A percentile compares a stretch with the other conserved stretches of the same genome.
Evolutionary conservation across 2,329 filamentous ascomycete genomes (phyloP).

Genomic region (Fonsecaea pedrosoi): DNA sequence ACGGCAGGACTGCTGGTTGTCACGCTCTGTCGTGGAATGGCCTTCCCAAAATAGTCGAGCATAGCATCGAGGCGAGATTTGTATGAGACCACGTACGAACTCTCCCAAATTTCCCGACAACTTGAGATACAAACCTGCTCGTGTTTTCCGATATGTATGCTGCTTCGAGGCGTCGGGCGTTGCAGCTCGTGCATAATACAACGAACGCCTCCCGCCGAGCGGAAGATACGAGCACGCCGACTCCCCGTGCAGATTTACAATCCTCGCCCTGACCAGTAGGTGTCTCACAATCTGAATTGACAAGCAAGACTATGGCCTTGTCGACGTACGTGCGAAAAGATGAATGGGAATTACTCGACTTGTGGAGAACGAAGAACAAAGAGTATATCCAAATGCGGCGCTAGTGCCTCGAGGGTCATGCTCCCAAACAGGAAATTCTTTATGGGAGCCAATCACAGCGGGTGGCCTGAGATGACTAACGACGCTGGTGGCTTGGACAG

Average conservation of each 20-base stretch:
- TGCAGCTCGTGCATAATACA: too few species aligned
- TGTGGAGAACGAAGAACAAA: neutral
- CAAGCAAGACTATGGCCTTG: too few species aligned
- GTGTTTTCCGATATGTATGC: too few species aligned
- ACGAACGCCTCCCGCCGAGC: neutral
- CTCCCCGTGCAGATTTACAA: neutral
- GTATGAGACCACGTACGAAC: too few species aligned
- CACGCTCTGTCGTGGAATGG: too few species aligned
- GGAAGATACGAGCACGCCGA: neutral
- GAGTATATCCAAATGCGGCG: neutral
- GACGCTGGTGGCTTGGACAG: neutral
- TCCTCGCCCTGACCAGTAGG: neutral
- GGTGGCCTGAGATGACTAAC: neutral
- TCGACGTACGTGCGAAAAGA: neutral
- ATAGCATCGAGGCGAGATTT: too few species aligned
- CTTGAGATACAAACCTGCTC: too few species aligned
- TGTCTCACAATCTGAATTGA: too few species aligned
- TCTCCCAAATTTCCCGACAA: too few species aligned
- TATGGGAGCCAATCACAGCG: conserved; percentile 8
- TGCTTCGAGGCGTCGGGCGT: too few species aligned
- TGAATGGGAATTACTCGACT: neutral
- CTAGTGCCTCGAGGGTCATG: neutral
- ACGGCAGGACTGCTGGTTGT: neutral
- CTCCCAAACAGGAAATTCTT: conserved; percentile 15
- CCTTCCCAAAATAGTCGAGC: too few species aligned